Conservation (phyloP, 1,284 basidiomycete species). For the Coniophora puteana region DNA sequence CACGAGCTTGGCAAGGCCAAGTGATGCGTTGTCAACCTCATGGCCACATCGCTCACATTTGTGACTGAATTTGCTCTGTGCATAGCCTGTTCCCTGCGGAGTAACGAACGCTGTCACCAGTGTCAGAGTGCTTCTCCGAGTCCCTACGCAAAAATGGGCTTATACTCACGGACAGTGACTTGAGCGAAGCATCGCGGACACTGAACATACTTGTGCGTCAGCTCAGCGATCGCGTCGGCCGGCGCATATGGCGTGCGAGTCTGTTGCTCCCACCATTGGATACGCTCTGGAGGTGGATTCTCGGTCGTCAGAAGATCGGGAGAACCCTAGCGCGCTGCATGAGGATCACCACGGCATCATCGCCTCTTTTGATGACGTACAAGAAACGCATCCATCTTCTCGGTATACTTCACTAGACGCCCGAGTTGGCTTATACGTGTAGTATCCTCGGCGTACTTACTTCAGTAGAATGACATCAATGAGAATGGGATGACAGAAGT, state of each 20-base stretch:
- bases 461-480: slow-evolving; percentile 13
- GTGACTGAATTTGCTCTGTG: slow-evolving; percentile 26
- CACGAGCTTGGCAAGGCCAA: slow-evolving; percentile 28
- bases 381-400: slow-evolving; percentile 11
- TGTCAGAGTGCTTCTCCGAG: neutral
- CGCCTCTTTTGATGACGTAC: too few species aligned
- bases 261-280: slow-evolving; percentile 18
- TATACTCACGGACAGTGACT: slow-evolving; percentile 14
- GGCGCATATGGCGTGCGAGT: slow-evolving; percentile 30
- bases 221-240: slow-evolving; percentile 16
- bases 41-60: slow-evolving; percentile 21
- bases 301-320: slow-evolving; percentile 13
- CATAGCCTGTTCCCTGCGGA: slow-evolving; percentile 25
- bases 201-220: slow-evolving; percentile 13
- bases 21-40: slow-evolving; percentile 22
- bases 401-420: slow-evolving; percentile 13
- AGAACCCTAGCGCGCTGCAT: slow-evolving; percentile 9
- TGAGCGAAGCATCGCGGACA: slow-evolving; percentile 24
- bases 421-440: slow-evolving; percentile 10
- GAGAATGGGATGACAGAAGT: neutral
- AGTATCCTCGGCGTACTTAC: slow-evolving; percentile 34
- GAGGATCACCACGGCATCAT: too few species aligned
- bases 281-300: slow-evolving; percentile 9
- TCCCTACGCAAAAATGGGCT: neutral
- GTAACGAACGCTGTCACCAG: slow-evolving; percentile 23